Conservation (phyloP, 169 alveolate genomes). For the Eimeria falciformis region DNA sequence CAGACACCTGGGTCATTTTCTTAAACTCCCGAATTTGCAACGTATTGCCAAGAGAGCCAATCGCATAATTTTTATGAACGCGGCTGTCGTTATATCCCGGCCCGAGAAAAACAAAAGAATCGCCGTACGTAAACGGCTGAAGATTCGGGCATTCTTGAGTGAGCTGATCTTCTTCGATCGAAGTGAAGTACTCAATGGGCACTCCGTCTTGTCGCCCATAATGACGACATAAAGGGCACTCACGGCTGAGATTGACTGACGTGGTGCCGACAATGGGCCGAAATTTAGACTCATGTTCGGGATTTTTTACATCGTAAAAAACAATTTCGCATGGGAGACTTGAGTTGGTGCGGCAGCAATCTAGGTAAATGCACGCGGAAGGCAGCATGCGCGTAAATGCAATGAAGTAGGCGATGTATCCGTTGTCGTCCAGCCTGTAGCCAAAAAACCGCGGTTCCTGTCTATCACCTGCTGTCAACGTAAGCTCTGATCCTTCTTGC, state of each 20-base stretch:
- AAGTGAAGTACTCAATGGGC: constrained; percentile 55
- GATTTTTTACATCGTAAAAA: constrained; percentile 49
- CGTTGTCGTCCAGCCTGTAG: constrained; percentile 56
- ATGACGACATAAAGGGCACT: constrained; percentile 58
- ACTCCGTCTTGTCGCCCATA: constrained; percentile 65
- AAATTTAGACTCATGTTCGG: constrained; percentile 1
- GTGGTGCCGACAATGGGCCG: constrained; percentile 50
- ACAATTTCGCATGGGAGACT: constrained; percentile 63
- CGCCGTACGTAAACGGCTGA: constrained; percentile 54
- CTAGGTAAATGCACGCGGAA: constrained; percentile 5
- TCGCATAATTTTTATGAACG: constrained; percentile 52
- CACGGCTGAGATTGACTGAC: constrained; percentile 41
- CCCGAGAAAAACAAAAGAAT: constrained; percentile 59
- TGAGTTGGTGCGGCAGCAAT: constrained; percentile 59
- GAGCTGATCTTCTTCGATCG: constrained; percentile 47
- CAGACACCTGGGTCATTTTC: constrained; percentile 63
- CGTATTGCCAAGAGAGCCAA: constrained; percentile 62
- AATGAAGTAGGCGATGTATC: constrained; percentile 50
- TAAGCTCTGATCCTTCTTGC: constrained; percentile 56
- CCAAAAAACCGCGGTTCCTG: constrained; percentile 66
- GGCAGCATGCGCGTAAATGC: constrained; percentile 70
- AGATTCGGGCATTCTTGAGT: constrained; percentile 51
- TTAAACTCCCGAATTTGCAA: constrained; percentile 52
- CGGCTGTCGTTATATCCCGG: constrained; percentile 64
- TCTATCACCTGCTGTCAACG: constrained; percentile 50